A percentile compares a stretch with the other conserved stretches of the same genome.
Conservation (phyloP, 164 flowering plant genomes). For the Magnolia changhungtana region DNA sequence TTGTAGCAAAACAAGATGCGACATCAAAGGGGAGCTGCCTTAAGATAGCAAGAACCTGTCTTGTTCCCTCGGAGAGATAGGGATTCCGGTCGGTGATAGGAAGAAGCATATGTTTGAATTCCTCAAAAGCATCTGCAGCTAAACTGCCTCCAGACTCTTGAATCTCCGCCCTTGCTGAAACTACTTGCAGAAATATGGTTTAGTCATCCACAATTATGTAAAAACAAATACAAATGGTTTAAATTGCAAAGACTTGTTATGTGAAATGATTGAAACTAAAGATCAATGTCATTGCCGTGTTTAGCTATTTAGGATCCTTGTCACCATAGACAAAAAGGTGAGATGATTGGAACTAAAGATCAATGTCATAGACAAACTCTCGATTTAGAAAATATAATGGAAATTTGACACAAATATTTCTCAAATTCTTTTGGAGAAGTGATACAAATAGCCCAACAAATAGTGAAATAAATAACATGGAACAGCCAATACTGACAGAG, state of each 20-base stretch:
- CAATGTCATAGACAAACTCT: neutral
- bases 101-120: constrained; percentile 79
- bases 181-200: neutral
- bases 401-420: neutral
- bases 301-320: too few relatives aligned
- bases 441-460: neutral
- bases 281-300: neutral
- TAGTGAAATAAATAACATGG: neutral
- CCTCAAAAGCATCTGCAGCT: constrained; percentile 55
- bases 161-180: constrained; percentile 50
- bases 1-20: neutral
- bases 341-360: neutral
- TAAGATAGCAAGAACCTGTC: constrained; percentile 53
- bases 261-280: neutral
- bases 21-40: too few relatives aligned
- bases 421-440: neutral
- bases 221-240: neutral
- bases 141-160: constrained; percentile 47
- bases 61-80: constrained; percentile 88
- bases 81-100: constrained; percentile 85
- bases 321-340: too few relatives aligned
- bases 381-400: neutral
- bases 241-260: neutral
- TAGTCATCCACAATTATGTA: neutral
- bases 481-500: neutral